phyloP scores from a whole-genome alignment of 768 basidiomycete species.

The Tubosaeta sp. region DNA sequence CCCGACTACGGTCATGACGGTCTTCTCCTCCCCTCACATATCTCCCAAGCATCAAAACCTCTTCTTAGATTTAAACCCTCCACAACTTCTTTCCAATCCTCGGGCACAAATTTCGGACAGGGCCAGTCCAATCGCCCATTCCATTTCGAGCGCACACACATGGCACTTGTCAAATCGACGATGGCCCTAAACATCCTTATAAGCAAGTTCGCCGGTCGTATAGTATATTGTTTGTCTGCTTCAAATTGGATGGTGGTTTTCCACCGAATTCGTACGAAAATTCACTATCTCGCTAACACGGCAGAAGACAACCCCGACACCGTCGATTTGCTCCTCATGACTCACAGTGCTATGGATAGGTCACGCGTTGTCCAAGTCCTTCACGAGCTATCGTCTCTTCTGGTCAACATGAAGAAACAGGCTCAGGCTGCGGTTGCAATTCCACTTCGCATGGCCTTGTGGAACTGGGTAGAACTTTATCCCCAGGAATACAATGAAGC shows the following conservation, averaged over 20 bases:
- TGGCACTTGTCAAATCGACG: constrained; percentile 52
- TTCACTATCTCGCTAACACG: constrained; percentile 55
- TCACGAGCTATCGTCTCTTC: constrained; percentile 74
- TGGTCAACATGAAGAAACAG: constrained; percentile 77
- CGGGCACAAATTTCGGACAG: constrained; percentile 29
- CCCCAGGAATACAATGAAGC: constrained; percentile 76
- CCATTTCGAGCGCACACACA: constrained; percentile 59
- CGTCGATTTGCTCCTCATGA: constrained; percentile 73
- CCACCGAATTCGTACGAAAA: constrained; percentile 61
- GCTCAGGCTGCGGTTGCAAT: constrained; percentile 68
- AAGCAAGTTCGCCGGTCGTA: constrained; percentile 67
- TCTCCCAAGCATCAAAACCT: constrained; percentile 36
- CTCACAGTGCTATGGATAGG: constrained; percentile 71
- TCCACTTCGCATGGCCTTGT: constrained; percentile 72
- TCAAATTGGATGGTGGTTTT: constrained; percentile 85
- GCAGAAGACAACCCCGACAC: constrained; percentile 58
- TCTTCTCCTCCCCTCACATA: constrained; percentile 35
- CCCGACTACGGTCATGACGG: constrained; percentile 17
- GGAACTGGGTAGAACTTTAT: constrained; percentile 86
- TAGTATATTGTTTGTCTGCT: constrained; percentile 83
- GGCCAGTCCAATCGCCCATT: constrained; percentile 23
- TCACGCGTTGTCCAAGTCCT: constrained; percentile 64
- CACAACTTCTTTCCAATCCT: constrained; percentile 39
- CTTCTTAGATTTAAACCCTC: constrained; percentile 33
- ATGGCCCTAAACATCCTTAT: constrained; percentile 58